Base-by-base conservation (phyloP, 371 early-diverging fungal species). In the Mortierella sp. region DNA sequence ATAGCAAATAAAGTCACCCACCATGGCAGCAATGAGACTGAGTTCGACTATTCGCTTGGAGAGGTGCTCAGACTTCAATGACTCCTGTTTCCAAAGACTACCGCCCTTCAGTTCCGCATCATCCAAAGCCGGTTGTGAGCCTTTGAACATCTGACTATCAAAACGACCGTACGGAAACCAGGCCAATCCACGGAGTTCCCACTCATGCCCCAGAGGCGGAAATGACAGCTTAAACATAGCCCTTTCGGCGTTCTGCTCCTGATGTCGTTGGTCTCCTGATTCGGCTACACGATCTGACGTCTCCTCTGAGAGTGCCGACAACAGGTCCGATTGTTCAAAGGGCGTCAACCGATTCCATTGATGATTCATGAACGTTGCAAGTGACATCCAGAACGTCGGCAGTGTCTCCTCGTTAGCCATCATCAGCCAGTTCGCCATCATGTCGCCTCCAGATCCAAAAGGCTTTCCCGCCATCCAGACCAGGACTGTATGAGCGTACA, bases 71-170 rank as follows among this genome's bases (percentile, higher is more conserved):
- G 28, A 28, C 51, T 50, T 66, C 34, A 50, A 34, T 14, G 70
- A 56, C 3, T 62, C 78, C 31, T 62, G 66, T 27, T 57, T 78
- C 78, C 78, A 78, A 17, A 78, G 59, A 21, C 50, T 46, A n/a
- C 59, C 71, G 19, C 51, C 52, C 44, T 78, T 70, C 50, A 78
- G 34, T 37, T 78, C 78, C 42, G 24, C 30, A 28, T 78, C 70
- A 8, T 66, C 63, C 49, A 78, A 19, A 17, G 44, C 56, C 14
- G 70, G 67, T 11, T 54, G 63, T 0, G 62, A 39, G 15, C 67
- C 71, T 31, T 82, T 82, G 26, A 80, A 81, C 50, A 86, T 54
- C 9, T 75, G 72, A 50, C 80, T 79, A 1, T 80, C 83, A 66
- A 84, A 86, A 6, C 84, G 80, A 1, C 78, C 51, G 17, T 80